Conservation (phyloP, 2,329 filamentous ascomycete species). For the Didymella glomerata region DNA sequence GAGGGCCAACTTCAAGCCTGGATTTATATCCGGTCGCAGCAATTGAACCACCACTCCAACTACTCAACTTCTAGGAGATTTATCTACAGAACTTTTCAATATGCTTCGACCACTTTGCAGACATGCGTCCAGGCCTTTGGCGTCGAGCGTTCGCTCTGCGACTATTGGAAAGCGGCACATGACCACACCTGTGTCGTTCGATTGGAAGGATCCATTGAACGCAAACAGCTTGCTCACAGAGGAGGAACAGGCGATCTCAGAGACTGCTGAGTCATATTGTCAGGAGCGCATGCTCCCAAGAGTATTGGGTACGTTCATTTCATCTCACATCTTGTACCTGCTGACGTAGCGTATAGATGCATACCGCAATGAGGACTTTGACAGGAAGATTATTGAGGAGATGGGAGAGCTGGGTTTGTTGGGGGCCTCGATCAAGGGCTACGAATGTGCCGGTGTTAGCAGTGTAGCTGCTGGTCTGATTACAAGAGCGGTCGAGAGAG, state of each 20-base stretch:
- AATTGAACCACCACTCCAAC: constrained; percentile 6
- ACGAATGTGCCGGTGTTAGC: constrained; percentile 86
- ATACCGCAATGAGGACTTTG: constrained; percentile 86
- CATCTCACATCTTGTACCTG: constrained; percentile 1
- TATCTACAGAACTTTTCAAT: background rate
- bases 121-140: constrained; percentile 53
- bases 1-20: constrained; percentile 29
- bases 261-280: constrained; percentile 92
- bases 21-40: constrained; percentile 16
- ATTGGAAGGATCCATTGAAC: constrained; percentile 90
- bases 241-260: constrained; percentile 87
- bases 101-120: constrained; percentile 57
- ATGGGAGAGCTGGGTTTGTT: constrained; percentile 93
- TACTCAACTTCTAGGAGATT: background rate
- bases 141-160: constrained; percentile 37
- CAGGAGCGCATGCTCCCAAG: constrained; percentile 87
- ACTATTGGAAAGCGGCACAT: constrained; percentile 51
- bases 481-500: constrained; percentile 86
- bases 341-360: constrained; percentile 66
- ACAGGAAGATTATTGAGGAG: constrained; percentile 83
- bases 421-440: constrained; percentile 85
- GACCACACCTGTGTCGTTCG: constrained; percentile 65
- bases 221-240: constrained; percentile 81
- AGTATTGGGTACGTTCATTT: constrained; percentile 73
- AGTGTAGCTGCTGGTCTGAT: constrained; percentile 90